Evolutionary conservation across 2,329 filamentous ascomycete genomes (phyloP), one percentile per base, ranked within the genome.

Genomic region (Claviceps sp.): DNA sequence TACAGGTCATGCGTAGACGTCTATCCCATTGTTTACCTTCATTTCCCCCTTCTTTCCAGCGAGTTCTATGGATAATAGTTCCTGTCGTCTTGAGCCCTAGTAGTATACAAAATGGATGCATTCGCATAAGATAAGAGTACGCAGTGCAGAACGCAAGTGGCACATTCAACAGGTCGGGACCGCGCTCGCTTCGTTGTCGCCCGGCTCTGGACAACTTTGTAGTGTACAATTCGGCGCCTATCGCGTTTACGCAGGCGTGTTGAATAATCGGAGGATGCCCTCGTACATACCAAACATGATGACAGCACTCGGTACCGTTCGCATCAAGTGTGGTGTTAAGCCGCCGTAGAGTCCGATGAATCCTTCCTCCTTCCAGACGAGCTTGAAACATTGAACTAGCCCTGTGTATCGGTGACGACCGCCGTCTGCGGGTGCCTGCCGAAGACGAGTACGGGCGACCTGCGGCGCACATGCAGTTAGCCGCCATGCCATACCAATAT

Each of bases 251-350:
- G 66, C 64, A 14, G 65, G 63, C 7, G 68, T 68, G 53, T 71
- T 61, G 54, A 75, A 72, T 5, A 77, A 59, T 5, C 71, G 70
- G 34, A 81, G 66, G 44, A 81, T 80, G 51, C 71, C 75, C 62
- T 81, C 78, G 62, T 81, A 95, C 74, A 93, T 93, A 68, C 89
- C 89, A 67, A 96, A 95, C 87, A 95, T 96, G 66, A 97, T 95
- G 59, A 87, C 89, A 7, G 91, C 89, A 59, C 87, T 93, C 1
- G 91, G 91, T 5, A 96, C 90, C 6, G 90, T 90, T 56, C 90
- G 79, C 68, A 96, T 80, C 61, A 97, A 80, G 65, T 97, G 91
- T 47, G 91, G 89, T 14, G 90, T 94, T 62, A 97, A 74, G 17
- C 90, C 90, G 52, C 91, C 90, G 64, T 96, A 97, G 56, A 97